Percentiles rank a stretch among this genome's conserved stretches.
Evolutionary conservation across 164 flowering plant genomes (phyloP).

Genomic region (Stephania yunnanensis): DNA sequence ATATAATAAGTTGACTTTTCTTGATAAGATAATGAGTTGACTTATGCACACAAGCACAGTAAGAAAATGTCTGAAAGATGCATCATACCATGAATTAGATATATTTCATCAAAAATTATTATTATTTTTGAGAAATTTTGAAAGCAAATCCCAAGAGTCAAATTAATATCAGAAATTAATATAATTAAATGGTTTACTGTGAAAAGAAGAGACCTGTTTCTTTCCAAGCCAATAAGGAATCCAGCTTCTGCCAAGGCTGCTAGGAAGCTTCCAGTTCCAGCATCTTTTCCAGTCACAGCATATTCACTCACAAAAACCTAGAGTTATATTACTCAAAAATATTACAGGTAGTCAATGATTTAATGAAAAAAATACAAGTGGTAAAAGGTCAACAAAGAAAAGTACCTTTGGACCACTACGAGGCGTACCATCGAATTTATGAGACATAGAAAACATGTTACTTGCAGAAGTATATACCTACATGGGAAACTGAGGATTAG

Average conservation of each 20-base stretch:
- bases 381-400: neutral
- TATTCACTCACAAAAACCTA: conserved; percentile 98
- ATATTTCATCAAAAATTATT: neutral
- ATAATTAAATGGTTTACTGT: neutral
- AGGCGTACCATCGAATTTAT: conserved; percentile 48
- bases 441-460: conserved; percentile 42
- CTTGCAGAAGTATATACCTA: conserved; percentile 65
- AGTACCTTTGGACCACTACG: conserved; percentile 87
- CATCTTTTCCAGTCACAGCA: conserved; percentile 87
- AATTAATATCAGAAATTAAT: neutral
- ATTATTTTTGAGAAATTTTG: neutral
- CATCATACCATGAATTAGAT: neutral
- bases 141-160: neutral
- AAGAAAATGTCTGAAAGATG: neutral
- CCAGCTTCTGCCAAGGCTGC: conserved; percentile 91
- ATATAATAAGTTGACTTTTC: neutral
- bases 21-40: neutral
- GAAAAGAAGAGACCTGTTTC: conserved; percentile 50
- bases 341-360: neutral
- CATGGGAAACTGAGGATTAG: conserved; percentile 15
- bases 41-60: neutral
- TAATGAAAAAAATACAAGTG: neutral
- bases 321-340: neutral
- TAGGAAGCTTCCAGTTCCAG: conserved; percentile 70
- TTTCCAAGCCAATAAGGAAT: conserved; percentile 84